phyloP scores from a whole-genome alignment of 257 asterid species.

The Jacaranda copaia region DNA sequence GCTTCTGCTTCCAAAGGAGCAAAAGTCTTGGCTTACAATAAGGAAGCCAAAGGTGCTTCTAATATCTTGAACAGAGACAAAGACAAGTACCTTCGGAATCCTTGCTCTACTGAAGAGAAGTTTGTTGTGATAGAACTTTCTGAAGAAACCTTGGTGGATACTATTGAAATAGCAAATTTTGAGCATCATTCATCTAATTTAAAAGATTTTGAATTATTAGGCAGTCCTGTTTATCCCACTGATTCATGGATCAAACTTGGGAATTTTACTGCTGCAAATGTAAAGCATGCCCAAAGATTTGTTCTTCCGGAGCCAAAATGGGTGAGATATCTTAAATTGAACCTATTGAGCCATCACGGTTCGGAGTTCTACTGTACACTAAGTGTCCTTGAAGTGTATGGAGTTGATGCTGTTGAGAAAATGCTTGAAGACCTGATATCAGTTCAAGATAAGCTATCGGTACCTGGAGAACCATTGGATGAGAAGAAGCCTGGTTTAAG shows the following conservation, averaged over 20 bases:
- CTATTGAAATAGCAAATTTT: conserved; percentile 80
- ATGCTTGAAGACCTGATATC: conserved; percentile 93
- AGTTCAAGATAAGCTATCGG: conserved; percentile 61
- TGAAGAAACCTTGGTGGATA: conserved; percentile 86
- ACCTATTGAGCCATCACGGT: conserved; percentile 78
- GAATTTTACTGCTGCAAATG: conserved; percentile 76
- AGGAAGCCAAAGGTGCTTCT: conserved; percentile 97
- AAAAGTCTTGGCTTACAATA: conserved; percentile 81
- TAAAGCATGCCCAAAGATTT: conserved; percentile 78
- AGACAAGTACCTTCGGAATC: conserved; percentile 96
- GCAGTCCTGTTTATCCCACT: conserved; percentile 89
- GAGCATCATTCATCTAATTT: conserved; percentile 93
- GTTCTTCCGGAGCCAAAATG: conserved; percentile 89
- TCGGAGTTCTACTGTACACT: conserved; percentile 94
- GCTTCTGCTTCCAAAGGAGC: conserved; percentile 98
- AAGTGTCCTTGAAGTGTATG: conserved; percentile 85
- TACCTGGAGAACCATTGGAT: conserved; percentile 48
- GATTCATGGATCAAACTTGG: conserved; percentile 88
- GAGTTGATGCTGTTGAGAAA: conserved; percentile 96
- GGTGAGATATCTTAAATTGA: conserved; percentile 83
- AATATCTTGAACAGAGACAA: conserved; percentile 83
- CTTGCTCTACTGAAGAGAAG: conserved; percentile 90
- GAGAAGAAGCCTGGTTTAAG: conserved; percentile 49
- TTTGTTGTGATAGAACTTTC: conserved; percentile 92
- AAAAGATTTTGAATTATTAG: conserved; percentile 82